Percentiles rank a stretch among this genome's conserved stretches.
Conservation (phyloP, 1,284 basidiomycete genomes). For the Neonothopanus nambi region DNA sequence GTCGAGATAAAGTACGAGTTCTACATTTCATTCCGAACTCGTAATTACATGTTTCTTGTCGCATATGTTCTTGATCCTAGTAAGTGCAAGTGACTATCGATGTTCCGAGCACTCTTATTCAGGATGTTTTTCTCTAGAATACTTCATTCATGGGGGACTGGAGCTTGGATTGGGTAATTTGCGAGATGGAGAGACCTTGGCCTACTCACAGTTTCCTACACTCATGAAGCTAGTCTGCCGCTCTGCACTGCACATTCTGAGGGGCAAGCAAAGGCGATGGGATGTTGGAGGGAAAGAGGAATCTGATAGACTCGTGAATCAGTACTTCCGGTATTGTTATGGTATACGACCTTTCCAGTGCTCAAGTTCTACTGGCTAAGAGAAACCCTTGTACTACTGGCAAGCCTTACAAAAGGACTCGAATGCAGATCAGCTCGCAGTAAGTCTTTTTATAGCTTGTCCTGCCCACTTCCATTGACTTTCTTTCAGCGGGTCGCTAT, state of each 20-base stretch:
- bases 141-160: slow-evolving; percentile 19
- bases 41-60: slow-evolving; percentile 24
- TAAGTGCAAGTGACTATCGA: background rate
- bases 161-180: slow-evolving; percentile 21
- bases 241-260: too few relatives aligned
- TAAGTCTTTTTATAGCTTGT: too few relatives aligned
- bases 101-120: background rate
- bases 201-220: slow-evolving; percentile 7
- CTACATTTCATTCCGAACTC: too few relatives aligned
- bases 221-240: slow-evolving; percentile 10
- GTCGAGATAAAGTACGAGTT: too few relatives aligned
- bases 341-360: background rate
- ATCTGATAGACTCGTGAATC: too few relatives aligned
- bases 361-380: background rate
- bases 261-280: too few relatives aligned
- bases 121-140: slow-evolving; percentile 15
- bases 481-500: background rate
- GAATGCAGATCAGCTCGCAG: background rate
- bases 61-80: slow-evolving; percentile 27
- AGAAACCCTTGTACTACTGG: background rate
- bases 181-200: slow-evolving; percentile 12
- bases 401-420: background rate
- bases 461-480: background rate
- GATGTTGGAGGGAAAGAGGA: too few relatives aligned
- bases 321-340: too few relatives aligned